Conservation (phyloP, 345 rosid species). For the Pelargonium nanum region DNA sequence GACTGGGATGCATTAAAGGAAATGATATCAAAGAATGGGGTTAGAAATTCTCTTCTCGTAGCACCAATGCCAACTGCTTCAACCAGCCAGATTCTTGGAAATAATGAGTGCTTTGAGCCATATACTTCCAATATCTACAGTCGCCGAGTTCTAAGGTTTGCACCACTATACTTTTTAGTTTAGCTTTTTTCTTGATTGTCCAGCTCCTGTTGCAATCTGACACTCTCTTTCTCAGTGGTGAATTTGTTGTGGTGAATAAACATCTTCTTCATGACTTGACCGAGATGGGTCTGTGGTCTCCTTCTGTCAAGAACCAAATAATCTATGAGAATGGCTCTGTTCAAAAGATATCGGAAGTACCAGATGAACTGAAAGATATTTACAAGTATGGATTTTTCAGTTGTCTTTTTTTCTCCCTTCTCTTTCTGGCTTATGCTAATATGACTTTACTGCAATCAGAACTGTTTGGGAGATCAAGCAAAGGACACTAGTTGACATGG, state of each 20-base stretch:
- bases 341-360: slow-evolving; percentile 58
- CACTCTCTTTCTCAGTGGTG: slow-evolving; percentile 41
- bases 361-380: slow-evolving; percentile 55
- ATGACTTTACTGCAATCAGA: slow-evolving; percentile 25
- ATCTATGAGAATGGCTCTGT: slow-evolving; percentile 70
- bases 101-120: slow-evolving; percentile 92
- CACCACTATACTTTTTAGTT: neutral
- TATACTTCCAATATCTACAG: slow-evolving; percentile 86
- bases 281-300: slow-evolving; percentile 87
- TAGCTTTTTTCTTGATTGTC: neutral
- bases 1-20: slow-evolving; percentile 59
- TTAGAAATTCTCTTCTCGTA: slow-evolving; percentile 79
- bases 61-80: slow-evolving; percentile 99
- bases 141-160: slow-evolving; percentile 82
- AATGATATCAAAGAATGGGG: slow-evolving; percentile 59
- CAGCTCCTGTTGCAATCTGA: slow-evolving; percentile 2
- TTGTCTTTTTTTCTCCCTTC: neutral
- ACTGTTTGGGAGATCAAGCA: slow-evolving; percentile 98
- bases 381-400: slow-evolving; percentile 44
- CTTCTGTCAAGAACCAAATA: slow-evolving; percentile 66
- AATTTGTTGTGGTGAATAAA: slow-evolving; percentile 90
- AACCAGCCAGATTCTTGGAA: slow-evolving; percentile 94
- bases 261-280: slow-evolving; percentile 91
- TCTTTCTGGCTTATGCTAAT: slow-evolving; percentile 1
- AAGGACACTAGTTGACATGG: slow-evolving; percentile 81